Evolutionary conservation across 345 rosid species (phyloP).

Genomic region (Euphorbia lathyris): DNA sequence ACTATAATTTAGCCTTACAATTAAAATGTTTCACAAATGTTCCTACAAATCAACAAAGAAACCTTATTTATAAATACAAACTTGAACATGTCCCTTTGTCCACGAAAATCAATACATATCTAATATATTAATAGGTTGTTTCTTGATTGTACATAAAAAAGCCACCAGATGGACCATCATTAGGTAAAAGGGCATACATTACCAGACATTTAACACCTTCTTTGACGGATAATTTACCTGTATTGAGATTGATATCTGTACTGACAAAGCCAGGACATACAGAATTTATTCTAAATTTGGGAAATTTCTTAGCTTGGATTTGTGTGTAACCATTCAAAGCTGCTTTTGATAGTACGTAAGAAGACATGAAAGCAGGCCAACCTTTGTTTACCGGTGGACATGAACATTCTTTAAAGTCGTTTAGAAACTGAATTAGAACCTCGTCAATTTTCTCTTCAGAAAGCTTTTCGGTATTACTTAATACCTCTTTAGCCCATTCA

Average conservation of each 20-base stretch:
- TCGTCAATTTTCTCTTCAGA: constrained; percentile 34
- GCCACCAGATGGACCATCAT: constrained; percentile 23
- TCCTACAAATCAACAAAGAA: too few relatives aligned
- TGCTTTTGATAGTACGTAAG: constrained; percentile 31
- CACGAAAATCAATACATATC: too few relatives aligned
- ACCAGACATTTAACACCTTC: constrained; percentile 21
- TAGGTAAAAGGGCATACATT: constrained; percentile 17
- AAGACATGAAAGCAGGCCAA: constrained; percentile 20
- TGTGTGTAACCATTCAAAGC: constrained; percentile 33
- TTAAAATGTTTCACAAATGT: too few relatives aligned
- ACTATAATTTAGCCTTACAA: too few relatives aligned
- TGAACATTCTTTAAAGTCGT: constrained; percentile 31
- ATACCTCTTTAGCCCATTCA: constrained; percentile 22
- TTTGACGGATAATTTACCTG: not conserved
- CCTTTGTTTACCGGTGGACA: constrained; percentile 15
- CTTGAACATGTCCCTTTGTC: too few relatives aligned
- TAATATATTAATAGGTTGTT: too few relatives aligned
- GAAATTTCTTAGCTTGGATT: constrained; percentile 22
- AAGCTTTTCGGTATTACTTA: constrained; percentile 22
- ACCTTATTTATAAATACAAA: not conserved
- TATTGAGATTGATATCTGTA: constrained; percentile 24
- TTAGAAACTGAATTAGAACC: constrained; percentile 21
- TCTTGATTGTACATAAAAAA: constrained; percentile 5
- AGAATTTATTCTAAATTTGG: constrained; percentile 21
- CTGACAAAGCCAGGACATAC: constrained; percentile 35